Evolutionary conservation across 1,139 yeast species (phyloP).

Genomic region (Pichia sp.): DNA sequence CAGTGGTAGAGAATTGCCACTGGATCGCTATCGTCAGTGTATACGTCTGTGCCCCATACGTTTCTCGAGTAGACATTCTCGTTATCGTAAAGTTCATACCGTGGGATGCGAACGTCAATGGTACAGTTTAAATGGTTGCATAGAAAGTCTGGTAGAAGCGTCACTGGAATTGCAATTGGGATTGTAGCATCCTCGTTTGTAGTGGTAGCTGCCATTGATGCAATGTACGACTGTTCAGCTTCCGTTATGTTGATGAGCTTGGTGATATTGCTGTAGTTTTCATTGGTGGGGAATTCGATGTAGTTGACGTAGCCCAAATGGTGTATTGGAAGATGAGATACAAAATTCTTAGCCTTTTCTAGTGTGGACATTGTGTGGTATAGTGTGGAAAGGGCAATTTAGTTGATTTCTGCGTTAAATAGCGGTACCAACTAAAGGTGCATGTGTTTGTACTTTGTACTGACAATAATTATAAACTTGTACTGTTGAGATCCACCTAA

Average conservation of each 20-base stretch:
- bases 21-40: conserved; percentile 89
- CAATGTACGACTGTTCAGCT: too few relatives aligned
- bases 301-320: conserved; percentile 59
- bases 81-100: conserved; percentile 30
- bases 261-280: conserved; percentile 15
- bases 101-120: conserved; percentile 60
- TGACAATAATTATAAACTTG: too few relatives aligned
- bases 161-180: conserved; percentile 27
- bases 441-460: too few relatives aligned
- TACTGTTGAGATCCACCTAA: too few relatives aligned
- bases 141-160: conserved; percentile 36
- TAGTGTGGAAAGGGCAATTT: too few relatives aligned
- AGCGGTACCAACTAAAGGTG: too few relatives aligned
- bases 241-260: too few relatives aligned
- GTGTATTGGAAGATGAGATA: too few relatives aligned
- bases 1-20: conserved; percentile 67
- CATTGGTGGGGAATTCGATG: conserved; percentile 23
- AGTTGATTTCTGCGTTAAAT: too few relatives aligned
- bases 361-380: too few relatives aligned
- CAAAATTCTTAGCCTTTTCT: too few relatives aligned
- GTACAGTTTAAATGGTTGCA: conserved; percentile 52
- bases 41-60: conserved; percentile 89
- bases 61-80: conserved; percentile 42
- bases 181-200: conserved; percentile 11
- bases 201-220: not conserved